A percentile compares a stretch with the other conserved stretches of the same genome.
phyloP scores from a whole-genome alignment of 148 eudicot species.

The Rhododendron kiyosumense region DNA sequence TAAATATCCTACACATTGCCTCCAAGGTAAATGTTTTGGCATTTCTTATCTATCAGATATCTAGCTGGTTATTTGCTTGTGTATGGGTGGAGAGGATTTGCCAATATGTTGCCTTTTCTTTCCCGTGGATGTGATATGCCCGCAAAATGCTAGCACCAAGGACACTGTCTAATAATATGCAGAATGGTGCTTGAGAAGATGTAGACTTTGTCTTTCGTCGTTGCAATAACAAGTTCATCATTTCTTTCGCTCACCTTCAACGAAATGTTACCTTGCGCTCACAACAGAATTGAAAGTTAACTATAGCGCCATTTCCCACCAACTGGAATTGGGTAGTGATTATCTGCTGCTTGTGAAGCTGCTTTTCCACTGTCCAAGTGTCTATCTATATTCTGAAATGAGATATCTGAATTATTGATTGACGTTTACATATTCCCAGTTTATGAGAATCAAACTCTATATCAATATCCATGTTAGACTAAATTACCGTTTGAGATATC shows the following conservation, averaged over 20 bases:
- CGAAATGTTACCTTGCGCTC: neutral
- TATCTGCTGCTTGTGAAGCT: neutral
- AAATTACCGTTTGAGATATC: neutral
- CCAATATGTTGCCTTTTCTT: neutral
- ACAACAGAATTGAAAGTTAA: neutral
- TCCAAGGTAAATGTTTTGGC: neutral
- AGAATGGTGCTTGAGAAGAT: neutral
- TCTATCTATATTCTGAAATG: neutral
- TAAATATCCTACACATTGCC: conserved; percentile 10
- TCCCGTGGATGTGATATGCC: neutral
- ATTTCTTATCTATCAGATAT: neutral
- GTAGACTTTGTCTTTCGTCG: neutral
- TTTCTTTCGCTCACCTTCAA: neutral
- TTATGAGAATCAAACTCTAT: neutral
- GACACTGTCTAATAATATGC: neutral
- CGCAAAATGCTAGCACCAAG: neutral
- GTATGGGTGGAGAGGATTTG: neutral
- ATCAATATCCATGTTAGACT: neutral
- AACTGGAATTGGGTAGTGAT: neutral
- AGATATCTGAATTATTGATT: neutral
- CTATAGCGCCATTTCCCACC: neutral
- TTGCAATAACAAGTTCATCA: neutral
- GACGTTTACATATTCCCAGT: neutral
- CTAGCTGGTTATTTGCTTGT: neutral
- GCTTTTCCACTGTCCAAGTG: neutral